Evolutionary conservation across 805 yeast genomes (phyloP), one percentile per base, ranked within the genome.

Genomic region (Isabelozyma pseudorhagii): DNA sequence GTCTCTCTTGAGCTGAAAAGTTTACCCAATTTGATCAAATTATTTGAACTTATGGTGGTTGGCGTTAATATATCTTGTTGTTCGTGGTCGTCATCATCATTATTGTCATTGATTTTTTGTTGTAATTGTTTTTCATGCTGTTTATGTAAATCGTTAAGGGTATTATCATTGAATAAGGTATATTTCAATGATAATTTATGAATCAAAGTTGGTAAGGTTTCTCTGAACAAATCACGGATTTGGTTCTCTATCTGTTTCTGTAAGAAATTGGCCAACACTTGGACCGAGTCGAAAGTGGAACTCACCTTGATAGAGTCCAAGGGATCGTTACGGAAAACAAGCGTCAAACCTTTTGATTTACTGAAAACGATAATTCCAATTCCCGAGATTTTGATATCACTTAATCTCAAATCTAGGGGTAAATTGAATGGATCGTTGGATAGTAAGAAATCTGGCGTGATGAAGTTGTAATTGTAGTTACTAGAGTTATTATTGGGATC

Each of bases 301-400:
- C 84, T 82, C 11, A 90, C 96, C 57, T 83, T 84, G 53, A 90
- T 89, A 17, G 84, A 80, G 56, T 89, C 96, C 49, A 90, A 74
- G 0, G 97, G 97, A 66, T 90, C 97, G 66, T 90, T 90, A 57
- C 92, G 80, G 69, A 90, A 90, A 29, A 90, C 97, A 40, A 90
- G 71, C 0, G 97, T 90, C 49, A 90, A 75, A 1, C 97, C 97
- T 60, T 89, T 89, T 3, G 87, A 77, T 59, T 87, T 85, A 28
- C 87, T 82, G 63, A 87, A 90, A 3, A 90, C 97, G 53, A 89
- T 82, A 47, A 90, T 86, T 21, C 92, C 90, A 51, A 91, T 90
- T 1, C 96, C 94, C 49, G 84, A 81, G 46, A 90, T 74, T 57
- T 78, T 77, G 53, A 90, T 84, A 49, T 87, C 84, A 40, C 90